Conservation (phyloP, 2,329 filamentous ascomycete species). For the Monosporascus sp. region DNA sequence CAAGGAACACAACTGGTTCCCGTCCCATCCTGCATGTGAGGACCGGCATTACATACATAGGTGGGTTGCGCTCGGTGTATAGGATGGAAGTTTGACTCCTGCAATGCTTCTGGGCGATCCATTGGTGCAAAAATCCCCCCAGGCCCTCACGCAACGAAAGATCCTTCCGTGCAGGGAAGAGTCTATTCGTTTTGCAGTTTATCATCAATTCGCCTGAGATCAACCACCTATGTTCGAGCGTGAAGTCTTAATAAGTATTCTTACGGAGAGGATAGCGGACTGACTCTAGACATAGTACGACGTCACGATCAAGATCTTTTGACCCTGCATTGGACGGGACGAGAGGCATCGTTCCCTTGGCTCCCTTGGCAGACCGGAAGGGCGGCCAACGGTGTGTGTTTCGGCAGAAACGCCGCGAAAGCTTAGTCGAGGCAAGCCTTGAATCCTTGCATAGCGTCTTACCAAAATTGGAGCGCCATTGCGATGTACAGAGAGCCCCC, state of each 20-base stretch:
- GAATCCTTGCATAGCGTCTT: neutral
- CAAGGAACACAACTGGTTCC: neutral
- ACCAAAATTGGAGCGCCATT: neutral
- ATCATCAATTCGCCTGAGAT: too few species aligned
- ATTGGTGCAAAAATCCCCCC: neutral
- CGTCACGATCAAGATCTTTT: neutral
- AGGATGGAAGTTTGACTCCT: too few species aligned
- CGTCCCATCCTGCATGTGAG: neutral
- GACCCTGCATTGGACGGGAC: neutral
- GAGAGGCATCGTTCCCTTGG: neutral
- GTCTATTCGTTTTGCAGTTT: neutral
- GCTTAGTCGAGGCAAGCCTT: neutral
- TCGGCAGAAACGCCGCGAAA: neutral
- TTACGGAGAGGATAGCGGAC: too few species aligned
- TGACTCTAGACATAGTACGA: too few species aligned
- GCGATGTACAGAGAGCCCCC: too few species aligned
- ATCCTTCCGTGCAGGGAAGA: neutral
- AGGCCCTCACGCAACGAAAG: neutral
- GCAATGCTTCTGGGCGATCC: neutral
- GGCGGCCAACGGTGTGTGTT: neutral
- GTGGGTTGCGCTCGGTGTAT: neutral
- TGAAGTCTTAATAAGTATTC: too few species aligned
- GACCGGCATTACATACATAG: neutral
- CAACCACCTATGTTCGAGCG: neutral
- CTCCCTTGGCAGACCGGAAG: neutral